A percentile compares a stretch with the other conserved stretches of the same genome.
These are phyloP conservation scores for Salix exigua DNA, from an alignment of 345 rosid genomes.

Conservation along the genomic window DNA sequence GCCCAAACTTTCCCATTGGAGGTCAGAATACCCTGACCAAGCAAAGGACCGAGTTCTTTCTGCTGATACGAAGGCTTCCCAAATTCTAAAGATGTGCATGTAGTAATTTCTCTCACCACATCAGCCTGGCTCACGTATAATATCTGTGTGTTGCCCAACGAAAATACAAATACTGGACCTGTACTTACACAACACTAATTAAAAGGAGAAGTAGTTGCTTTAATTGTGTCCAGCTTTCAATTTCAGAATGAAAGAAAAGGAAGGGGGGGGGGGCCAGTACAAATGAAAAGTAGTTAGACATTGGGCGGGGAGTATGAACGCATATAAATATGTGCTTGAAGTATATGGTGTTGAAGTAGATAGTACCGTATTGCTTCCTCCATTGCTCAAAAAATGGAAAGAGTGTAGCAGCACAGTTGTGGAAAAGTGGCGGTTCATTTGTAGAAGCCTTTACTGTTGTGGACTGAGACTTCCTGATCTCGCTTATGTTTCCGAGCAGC, in stretches of 20 bases:
- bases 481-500: conserved; percentile 41
- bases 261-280: too few relatives aligned
- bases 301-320: neutral
- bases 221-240: too few relatives aligned
- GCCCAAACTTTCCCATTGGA: conserved; percentile 47
- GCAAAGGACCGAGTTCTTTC: conserved; percentile 40
- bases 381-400: conserved; percentile 37
- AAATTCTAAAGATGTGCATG: conserved; percentile 40
- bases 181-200: neutral
- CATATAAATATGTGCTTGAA: too few relatives aligned
- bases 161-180: conserved; percentile 39
- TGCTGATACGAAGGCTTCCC: conserved; percentile 50
- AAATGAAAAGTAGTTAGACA: neutral
- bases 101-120: conserved; percentile 37
- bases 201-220: too few relatives aligned
- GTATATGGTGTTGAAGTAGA: neutral
- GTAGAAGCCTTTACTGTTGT: neutral
- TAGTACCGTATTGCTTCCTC: conserved; percentile 36
- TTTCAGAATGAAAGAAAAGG: too few relatives aligned
- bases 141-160: conserved; percentile 39
- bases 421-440: conserved; percentile 9
- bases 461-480: conserved; percentile 29
- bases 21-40: conserved; percentile 52
- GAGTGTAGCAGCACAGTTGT: conserved; percentile 29
- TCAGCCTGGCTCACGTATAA: conserved; percentile 31